phyloP scores from a whole-genome alignment of 768 basidiomycete species.

The Amanita molliuscula region DNA sequence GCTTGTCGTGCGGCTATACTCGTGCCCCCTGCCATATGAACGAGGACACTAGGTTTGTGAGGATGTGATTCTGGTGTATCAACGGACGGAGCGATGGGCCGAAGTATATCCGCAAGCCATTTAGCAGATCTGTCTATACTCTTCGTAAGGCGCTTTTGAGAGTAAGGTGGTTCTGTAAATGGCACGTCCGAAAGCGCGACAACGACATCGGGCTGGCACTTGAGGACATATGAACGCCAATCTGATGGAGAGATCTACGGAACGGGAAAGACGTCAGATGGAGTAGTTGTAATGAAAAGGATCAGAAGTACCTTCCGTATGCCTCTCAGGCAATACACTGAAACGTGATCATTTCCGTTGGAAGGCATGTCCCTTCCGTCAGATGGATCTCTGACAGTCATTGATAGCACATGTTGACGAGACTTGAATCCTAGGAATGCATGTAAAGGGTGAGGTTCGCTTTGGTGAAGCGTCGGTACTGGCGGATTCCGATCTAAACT shows the following conservation, averaged over 20 bases:
- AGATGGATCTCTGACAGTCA: conserved; percentile 56
- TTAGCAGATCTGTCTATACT: conserved; percentile 57
- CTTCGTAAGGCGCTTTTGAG: conserved; percentile 72
- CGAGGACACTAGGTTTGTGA: conserved; percentile 30
- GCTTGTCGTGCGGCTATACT: conserved; percentile 46
- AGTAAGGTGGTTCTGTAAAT: conserved; percentile 51
- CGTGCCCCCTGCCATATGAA: conserved; percentile 60
- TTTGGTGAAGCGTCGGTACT: conserved; percentile 43
- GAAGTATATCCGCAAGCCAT: conserved; percentile 53
- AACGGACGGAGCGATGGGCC: background rate
- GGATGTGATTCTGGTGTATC: background rate
- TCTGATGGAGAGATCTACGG: conserved; percentile 41
- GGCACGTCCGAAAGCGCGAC: conserved; percentile 65
- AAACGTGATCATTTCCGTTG: conserved; percentile 50
- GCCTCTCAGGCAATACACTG: conserved; percentile 53
- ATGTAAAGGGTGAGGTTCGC: conserved; percentile 47
- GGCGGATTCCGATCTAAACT: conserved; percentile 63
- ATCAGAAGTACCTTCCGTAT: conserved; percentile 48
- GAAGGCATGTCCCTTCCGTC: conserved; percentile 63
- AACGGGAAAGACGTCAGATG: background rate
- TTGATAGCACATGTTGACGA: conserved; percentile 38
- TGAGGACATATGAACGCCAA: conserved; percentile 44
- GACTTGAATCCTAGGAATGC: conserved; percentile 48
- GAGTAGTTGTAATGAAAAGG: conserved; percentile 1
- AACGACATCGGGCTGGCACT: conserved; percentile 58